Evolutionary conservation across 352 stramenopile species (phyloP).

Genomic region (Pseudoperonospora humuli): DNA sequence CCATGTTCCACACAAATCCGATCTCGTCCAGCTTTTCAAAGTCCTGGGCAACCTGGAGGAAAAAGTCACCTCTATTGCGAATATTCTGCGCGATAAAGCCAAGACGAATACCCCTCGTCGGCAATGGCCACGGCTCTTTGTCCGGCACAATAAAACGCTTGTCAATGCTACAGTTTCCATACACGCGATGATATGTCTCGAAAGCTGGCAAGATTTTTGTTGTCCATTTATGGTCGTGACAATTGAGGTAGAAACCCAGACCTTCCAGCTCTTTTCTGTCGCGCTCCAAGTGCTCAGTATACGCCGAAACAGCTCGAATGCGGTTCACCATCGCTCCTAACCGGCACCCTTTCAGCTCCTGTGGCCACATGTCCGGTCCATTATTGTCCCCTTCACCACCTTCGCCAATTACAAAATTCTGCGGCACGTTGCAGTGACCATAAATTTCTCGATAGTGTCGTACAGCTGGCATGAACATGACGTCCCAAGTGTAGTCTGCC

Average conservation of each 20-base stretch:
- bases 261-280: conserved; percentile 27
- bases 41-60: conserved; percentile 41
- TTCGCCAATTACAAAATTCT: conserved; percentile 30
- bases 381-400: conserved; percentile 5
- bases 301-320: conserved; percentile 27
- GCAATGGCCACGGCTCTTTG: conserved; percentile 25
- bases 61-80: conserved; percentile 36
- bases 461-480: conserved; percentile 32
- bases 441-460: conserved; percentile 28
- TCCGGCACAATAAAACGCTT: conserved; percentile 34
- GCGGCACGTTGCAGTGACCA: conserved; percentile 33
- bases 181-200: conserved; percentile 27
- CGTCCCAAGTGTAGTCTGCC: conserved; percentile 29
- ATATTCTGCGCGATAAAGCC: conserved; percentile 57
- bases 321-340: conserved; percentile 45
- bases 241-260: conserved; percentile 47
- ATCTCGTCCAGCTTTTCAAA: conserved; percentile 37
- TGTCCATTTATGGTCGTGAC: conserved; percentile 41
- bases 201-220: conserved; percentile 42
- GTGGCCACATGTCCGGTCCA: conserved; percentile 15
- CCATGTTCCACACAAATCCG: conserved; percentile 47
- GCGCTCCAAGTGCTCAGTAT: conserved; percentile 24
- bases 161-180: conserved; percentile 37
- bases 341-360: conserved; percentile 25
- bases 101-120: conserved; percentile 31